Evolutionary conservation across 2,329 filamentous ascomycete species (phyloP), one percentile per base, ranked within the genome.

Genomic region (Tolypocladium nubicola): DNA sequence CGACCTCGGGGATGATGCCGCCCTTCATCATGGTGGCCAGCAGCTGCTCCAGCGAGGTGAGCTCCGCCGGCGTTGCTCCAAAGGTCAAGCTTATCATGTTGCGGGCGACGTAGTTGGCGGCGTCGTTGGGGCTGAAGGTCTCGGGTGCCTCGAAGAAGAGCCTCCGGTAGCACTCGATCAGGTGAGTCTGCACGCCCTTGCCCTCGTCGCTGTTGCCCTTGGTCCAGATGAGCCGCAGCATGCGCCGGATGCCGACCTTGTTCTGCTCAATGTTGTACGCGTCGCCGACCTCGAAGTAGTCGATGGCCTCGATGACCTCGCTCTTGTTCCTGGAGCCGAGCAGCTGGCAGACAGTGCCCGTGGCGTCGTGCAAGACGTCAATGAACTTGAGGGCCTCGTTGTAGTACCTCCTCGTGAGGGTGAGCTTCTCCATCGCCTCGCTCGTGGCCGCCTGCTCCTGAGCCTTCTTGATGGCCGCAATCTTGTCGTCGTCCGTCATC

Each of bases 61-160:
- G 77, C 70, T 99, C 94, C 1, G 95, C 94, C 0, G 93, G 90
- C 0, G 93, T 96, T 1, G 93, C 92, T 35, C 92, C 93, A 71
- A 96, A 97, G 0, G 94, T 99, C 67, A 99, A 76, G 78, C 92
- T 97, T 72, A 97, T 97, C 93, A 99, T 99, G 73, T 97, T 99
- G 61, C 92, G 85, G 33, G 93, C 93, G 66, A 99, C 88, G 69
- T 95, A 99, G 70, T 95, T 97, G 53, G 94, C 92, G 2, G 92
- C 86, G 67, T 97, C 92, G 63, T 97, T 97, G 37, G 85, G 77
- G 58, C 82, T 90, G 74, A 96, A 97, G 5, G 86, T 86, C 59
- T 91, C 90, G 0, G 94, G 94, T 0, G 95, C 92, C 67, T 96
- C 90, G 66, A 99, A 99, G 74, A 97, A 99, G 1, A 99, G 82